These are phyloP conservation scores for Cyathus striatus DNA, from an alignment of 768 basidiomycete species.

Conservation along the genomic window DNA sequence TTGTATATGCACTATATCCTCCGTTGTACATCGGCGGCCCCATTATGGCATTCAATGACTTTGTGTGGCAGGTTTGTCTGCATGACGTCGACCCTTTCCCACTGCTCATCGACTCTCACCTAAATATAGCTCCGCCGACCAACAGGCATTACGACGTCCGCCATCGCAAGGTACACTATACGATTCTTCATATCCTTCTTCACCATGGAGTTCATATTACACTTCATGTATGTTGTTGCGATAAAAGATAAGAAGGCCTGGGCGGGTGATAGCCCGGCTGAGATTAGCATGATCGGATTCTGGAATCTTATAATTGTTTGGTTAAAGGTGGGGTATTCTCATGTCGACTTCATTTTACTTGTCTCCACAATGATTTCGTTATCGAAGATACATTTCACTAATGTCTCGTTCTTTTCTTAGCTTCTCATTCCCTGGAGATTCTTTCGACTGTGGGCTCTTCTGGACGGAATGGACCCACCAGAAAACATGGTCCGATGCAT, in stretches of 20 bases:
- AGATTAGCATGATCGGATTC: slow-evolving; percentile 90
- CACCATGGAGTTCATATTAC: slow-evolving; percentile 88
- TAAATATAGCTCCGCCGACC: slow-evolving; percentile 56
- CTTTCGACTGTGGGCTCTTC: slow-evolving; percentile 90
- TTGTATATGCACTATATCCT: slow-evolving; percentile 86
- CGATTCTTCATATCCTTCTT: slow-evolving; percentile 71
- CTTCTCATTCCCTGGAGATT: slow-evolving; percentile 94
- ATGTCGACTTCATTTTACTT: not conserved
- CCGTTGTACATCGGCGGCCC: slow-evolving; percentile 96
- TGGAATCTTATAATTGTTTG: slow-evolving; percentile 97
- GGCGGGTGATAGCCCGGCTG: slow-evolving; percentile 68
- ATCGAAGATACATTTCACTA: not conserved
- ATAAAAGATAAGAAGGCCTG: slow-evolving; percentile 89
- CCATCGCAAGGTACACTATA: slow-evolving; percentile 49
- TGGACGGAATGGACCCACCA: slow-evolving; percentile 86
- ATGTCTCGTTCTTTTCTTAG: slow-evolving; percentile 31
- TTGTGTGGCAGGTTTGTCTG: slow-evolving; percentile 77
- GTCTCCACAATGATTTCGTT: not conserved
- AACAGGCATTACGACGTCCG: slow-evolving; percentile 30
- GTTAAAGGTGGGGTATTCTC: slow-evolving; percentile 66
- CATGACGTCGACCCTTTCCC: not conserved
- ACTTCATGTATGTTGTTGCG: slow-evolving; percentile 95
- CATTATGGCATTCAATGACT: slow-evolving; percentile 95
- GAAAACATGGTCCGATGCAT: slow-evolving; percentile 99
- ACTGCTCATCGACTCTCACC: not conserved